Conservation (phyloP, 73 alveolate species). For the Stentor coeruleus region DNA sequence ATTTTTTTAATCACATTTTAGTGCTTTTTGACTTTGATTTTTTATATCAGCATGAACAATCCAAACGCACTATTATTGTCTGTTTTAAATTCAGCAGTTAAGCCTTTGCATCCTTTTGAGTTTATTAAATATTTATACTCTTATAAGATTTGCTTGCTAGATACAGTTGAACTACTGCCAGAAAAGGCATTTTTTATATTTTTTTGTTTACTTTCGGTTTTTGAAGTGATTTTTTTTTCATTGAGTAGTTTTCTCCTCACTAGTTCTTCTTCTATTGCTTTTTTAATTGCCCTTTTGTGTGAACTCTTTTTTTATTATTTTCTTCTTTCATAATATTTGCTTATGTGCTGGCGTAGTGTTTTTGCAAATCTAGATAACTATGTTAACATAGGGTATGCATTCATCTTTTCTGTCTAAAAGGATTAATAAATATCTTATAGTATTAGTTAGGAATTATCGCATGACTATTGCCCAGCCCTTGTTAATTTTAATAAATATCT, state of each 20-base stretch:
- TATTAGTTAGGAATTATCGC: too few species aligned
- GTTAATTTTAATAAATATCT: too few species aligned
- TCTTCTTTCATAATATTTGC: too few species aligned
- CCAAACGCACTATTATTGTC: not conserved
- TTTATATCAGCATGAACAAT: not conserved
- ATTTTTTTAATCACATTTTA: not conserved
- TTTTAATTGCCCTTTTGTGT: not conserved
- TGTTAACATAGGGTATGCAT: too few species aligned
- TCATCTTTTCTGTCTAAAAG: too few species aligned
- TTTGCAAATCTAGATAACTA: too few species aligned
- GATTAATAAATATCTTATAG: too few species aligned
- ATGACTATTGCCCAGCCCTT: constrained; percentile 45
- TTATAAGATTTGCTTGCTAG: not conserved
- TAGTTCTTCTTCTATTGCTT: not conserved
- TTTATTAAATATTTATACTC: not conserved
- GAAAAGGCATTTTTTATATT: not conserved
- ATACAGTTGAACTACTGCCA: not conserved
- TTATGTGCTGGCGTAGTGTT: too few species aligned
- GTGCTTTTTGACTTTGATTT: not conserved
- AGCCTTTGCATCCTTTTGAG: constrained; percentile 14
- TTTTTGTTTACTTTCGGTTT: not conserved
- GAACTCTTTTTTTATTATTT: too few species aligned
- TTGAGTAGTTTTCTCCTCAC: too few species aligned
- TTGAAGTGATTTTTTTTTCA: not conserved
- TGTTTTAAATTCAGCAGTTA: not conserved